These are phyloP conservation scores for Catunica adiposa DNA, from an alignment of 2,329 filamentous ascomycete genomes.

Conservation along the genomic window DNA sequence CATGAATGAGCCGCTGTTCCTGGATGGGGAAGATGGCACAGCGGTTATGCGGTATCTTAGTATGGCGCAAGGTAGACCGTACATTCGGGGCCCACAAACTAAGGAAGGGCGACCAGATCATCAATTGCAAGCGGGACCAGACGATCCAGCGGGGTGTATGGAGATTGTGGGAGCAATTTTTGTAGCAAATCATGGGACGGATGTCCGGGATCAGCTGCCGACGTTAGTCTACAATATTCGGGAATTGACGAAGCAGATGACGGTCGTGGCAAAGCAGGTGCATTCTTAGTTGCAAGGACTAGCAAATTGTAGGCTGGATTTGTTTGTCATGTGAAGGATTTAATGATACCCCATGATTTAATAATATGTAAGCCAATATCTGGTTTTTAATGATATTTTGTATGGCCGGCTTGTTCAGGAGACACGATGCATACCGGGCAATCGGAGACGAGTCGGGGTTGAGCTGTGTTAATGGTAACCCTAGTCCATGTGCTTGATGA, in stretches of 20 bases:
- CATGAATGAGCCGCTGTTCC: slow-evolving; percentile 27
- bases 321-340: not conserved
- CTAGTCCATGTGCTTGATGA: not conserved
- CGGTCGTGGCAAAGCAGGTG: slow-evolving; percentile 27
- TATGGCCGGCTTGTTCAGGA: no score
- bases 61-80: slow-evolving; percentile 37
- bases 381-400: no score
- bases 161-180: slow-evolving; percentile 40
- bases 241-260: slow-evolving; percentile 44
- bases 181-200: slow-evolving; percentile 30
- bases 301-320: not conserved
- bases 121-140: slow-evolving; percentile 27
- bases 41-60: slow-evolving; percentile 40
- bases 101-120: not conserved
- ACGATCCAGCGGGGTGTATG: slow-evolving; percentile 43
- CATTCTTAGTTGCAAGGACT: not conserved
- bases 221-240: slow-evolving; percentile 53
- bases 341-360: not conserved
- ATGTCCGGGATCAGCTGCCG: slow-evolving; percentile 29
- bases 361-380: not conserved
- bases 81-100: slow-evolving; percentile 24
- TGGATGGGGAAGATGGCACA: slow-evolving; percentile 39
- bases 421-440: not conserved
- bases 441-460: not conserved
- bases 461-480: not conserved